phyloP scores from a whole-genome alignment of 768 basidiomycete species.

The Strobilomyces echinocephalus region DNA sequence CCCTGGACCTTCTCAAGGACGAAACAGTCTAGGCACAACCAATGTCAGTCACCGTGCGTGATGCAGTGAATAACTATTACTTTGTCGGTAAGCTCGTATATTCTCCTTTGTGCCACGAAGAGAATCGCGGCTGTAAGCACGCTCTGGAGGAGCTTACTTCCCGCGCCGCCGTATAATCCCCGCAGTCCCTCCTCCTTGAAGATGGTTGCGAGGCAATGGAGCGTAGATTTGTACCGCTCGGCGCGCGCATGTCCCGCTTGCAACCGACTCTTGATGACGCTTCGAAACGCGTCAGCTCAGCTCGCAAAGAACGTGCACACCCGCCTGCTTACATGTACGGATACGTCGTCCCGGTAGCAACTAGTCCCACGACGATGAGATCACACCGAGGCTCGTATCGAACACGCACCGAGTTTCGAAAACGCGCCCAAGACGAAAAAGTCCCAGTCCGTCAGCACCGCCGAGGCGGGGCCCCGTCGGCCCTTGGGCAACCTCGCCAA shows the following conservation, averaged over 20 bases:
- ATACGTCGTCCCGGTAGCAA: conserved; percentile 58
- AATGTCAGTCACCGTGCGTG: background rate
- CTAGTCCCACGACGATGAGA: conserved; percentile 22
- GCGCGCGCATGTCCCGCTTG: conserved; percentile 71
- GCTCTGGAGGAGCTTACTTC: conserved; percentile 85
- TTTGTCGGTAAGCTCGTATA: conserved; percentile 67
- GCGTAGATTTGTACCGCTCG: conserved; percentile 66
- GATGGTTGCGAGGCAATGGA: conserved; percentile 76
- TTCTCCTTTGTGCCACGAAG: conserved; percentile 82
- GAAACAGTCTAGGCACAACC: conserved; percentile 9
- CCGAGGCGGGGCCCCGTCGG: conserved; percentile 40
- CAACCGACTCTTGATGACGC: conserved; percentile 72
- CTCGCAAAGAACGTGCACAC: background rate
- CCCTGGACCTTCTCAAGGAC: conserved; percentile 7
- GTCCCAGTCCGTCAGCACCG: conserved; percentile 74
- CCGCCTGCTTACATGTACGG: conserved; percentile 58
- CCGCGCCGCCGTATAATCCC: conserved; percentile 84
- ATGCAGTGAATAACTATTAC: conserved; percentile 16
- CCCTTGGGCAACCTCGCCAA: conserved; percentile 48
- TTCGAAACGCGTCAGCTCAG: conserved; percentile 14
- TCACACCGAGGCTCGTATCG: background rate
- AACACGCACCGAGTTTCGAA: conserved; percentile 71
- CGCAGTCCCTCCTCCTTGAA: conserved; percentile 71
- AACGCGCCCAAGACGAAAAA: conserved; percentile 94
- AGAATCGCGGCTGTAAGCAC: conserved; percentile 92